Base-by-base conservation (phyloP, 2,329 filamentous ascomycete genomes). In the Fusarium floridanum region DNA sequence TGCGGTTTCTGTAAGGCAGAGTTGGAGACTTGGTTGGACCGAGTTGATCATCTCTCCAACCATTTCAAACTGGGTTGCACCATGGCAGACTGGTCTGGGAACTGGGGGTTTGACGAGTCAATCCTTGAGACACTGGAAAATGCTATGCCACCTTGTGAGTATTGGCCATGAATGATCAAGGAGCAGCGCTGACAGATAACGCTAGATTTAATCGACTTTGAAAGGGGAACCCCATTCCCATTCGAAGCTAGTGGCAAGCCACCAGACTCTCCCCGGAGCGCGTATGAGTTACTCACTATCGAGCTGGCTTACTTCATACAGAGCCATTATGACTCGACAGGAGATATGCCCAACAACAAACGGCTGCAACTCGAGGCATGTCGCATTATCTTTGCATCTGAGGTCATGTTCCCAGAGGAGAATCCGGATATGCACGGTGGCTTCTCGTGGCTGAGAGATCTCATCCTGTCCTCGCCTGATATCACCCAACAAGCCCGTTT, bases 1-100 rank as follows among this genome's bases (percentile, higher is more conserved):
- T 86, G 84, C 60, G 84, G 84, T 43, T 86, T 86, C 65, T 86
- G 84, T 57, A 80, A 80, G 7, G 77, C 81, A 41, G 65, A 75
- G 0, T 76, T 86, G 66, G 78, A 80, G 50, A 81, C 83, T 3
- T 86, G 84, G 84, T 75, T 73, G 76, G 71, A 77, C 73, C 27
- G 83, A 29, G 72, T 76, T 10, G 70, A 85, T 43, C 84, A 86
- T 67, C 73, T 86, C 0, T 83, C 83, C 0, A 82, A 84, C 9
- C 84, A 86, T 67, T 86, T 85, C 74, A 84, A 83, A 64, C 75
- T 78, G 39, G 84, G 84, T 1, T 81, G 78, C 48, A 82, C 78
- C n/a, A 85, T 86, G 84, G 80, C 77, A 9, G 80, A 83, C 7
- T 86, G 84, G 84, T 80, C 83, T 36, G 84, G 84, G 11, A 82